Base-by-base conservation (phyloP, 805 yeast species). In the Cyberlindnera nakhonratchasimensis region DNA sequence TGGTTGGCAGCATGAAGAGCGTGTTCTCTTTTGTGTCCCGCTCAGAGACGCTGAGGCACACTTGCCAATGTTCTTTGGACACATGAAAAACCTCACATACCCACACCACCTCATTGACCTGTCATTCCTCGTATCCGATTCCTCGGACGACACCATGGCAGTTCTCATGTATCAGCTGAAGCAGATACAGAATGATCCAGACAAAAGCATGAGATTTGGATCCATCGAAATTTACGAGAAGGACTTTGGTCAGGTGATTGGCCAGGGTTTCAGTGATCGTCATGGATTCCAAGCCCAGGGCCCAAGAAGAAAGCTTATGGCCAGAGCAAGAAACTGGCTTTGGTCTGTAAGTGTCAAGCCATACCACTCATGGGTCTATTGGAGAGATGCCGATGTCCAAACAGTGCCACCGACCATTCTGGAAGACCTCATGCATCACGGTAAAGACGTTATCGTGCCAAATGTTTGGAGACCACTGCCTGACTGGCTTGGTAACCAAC, bases 341-440 rank as follows among this genome's bases (percentile, higher is more conserved):
- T 80, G 90, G 65, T 69, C 93, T 0, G 90, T 85, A 11, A 93
- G 96, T 8, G 66, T 91, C 37, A 84, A 83, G 60, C 97, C 98
- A 2, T 80, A 91, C 61, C 98, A 91, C 62, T 82, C 95, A 7
- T 89, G 90, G 85, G 96, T 91, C 7, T 89, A 91, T 63, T 91
- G 98, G 98, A 74, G 98, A 66, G 98, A 91, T 66, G 96, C 95
- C 10, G 98, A 91, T 64, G 96, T 91, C 11, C 96, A 90, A 61
- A 82, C 90, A 0, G 80, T 83, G 20, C 95, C 96, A 11, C 73
- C 81, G 2, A 82, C 96, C 1, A 81, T 91, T 48, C 63, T 91
- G 46, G 96, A 91, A 65, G 98, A 91, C 65, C 69, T 91, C 54
- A 91, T 91, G 97, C 85, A 79, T 55, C 96, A 88, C 63, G 81